Conservation (phyloP, 2,329 filamentous ascomycete genomes). For the Onygenales sp. region DNA sequence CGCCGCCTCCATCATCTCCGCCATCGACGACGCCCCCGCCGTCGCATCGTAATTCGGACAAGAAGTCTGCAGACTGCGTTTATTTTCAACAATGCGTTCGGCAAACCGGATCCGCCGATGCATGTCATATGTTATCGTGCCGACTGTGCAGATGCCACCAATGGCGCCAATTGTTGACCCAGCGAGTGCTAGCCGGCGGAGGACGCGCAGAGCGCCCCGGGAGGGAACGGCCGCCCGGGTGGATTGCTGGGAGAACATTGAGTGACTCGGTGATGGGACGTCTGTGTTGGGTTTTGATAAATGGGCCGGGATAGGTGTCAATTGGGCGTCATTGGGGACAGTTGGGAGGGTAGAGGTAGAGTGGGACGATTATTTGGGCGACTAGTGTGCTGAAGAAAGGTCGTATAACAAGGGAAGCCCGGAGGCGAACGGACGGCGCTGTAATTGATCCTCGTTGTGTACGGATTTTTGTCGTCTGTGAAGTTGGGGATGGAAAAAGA, state of each 20-base stretch:
- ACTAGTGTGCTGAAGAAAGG: no score
- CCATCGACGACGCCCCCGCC: slow-evolving; percentile 25
- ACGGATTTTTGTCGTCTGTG: no score
- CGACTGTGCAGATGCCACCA: slow-evolving; percentile 31
- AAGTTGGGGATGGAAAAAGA: no score
- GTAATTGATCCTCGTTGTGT: no score
- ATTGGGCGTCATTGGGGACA: background rate
- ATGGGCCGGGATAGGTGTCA: background rate
- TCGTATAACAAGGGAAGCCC: no score
- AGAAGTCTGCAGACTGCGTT: slow-evolving; percentile 31
- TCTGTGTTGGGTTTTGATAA: background rate
- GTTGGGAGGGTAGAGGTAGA: no score
- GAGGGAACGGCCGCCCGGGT: slow-evolving; percentile 31
- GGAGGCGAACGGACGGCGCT: no score
- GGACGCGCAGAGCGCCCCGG: slow-evolving; percentile 34
- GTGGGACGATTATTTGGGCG: no score
- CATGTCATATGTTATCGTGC: slow-evolving; percentile 33
- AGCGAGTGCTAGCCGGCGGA: slow-evolving; percentile 26
- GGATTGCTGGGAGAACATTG: slow-evolving; percentile 16
- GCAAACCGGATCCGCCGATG: slow-evolving; percentile 31
- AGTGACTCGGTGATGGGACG: background rate
- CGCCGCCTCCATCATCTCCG: slow-evolving; percentile 35
- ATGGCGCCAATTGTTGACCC: slow-evolving; percentile 21
- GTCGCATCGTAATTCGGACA: slow-evolving; percentile 34
- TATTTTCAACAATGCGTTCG: slow-evolving; percentile 35